phyloP scores from a whole-genome alignment of 2,329 filamentous ascomycete genomes.

The Aspergillus fumigatus region DNA sequence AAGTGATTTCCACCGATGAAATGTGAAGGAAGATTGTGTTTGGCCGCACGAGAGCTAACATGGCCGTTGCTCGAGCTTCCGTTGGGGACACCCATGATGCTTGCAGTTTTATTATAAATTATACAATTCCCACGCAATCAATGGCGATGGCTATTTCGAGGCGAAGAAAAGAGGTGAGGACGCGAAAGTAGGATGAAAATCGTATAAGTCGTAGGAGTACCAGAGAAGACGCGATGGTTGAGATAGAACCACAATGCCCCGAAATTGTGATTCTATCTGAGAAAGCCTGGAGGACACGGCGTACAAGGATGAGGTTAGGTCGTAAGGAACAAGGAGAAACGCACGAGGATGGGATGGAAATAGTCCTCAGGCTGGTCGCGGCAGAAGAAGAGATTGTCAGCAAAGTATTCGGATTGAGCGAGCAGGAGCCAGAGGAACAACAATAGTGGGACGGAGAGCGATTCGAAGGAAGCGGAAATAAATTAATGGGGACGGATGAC shows the following conservation, averaged over 20 bases:
- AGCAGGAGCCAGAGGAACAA: background rate
- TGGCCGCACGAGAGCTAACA: slow-evolving; percentile 67
- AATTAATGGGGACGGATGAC: background rate
- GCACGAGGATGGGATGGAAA: background rate
- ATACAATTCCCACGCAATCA: slow-evolving; percentile 21
- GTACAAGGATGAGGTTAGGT: background rate
- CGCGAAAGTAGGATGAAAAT: background rate
- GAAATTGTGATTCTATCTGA: background rate
- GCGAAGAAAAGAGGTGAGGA: background rate
- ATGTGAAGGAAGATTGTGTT: slow-evolving; percentile 79
- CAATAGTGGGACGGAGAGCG: background rate
- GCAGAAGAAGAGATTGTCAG: slow-evolving; percentile 2
- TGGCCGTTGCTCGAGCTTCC: slow-evolving; percentile 46
- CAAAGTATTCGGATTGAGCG: background rate
- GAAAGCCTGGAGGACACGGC: background rate
- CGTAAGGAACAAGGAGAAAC: background rate
- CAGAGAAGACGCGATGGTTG: background rate
- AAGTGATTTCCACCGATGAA: slow-evolving; percentile 95
- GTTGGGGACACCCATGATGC: slow-evolving; percentile 40
- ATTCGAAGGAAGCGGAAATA: background rate
- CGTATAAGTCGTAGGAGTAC: background rate
- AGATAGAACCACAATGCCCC: background rate
- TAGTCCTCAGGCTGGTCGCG: background rate
- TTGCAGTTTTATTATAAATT: slow-evolving; percentile 22
- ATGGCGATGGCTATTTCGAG: slow-evolving; percentile 9